phyloP scores from a whole-genome alignment of 73 alveolate genomes.

The Durusdinium trenchii region DNA sequence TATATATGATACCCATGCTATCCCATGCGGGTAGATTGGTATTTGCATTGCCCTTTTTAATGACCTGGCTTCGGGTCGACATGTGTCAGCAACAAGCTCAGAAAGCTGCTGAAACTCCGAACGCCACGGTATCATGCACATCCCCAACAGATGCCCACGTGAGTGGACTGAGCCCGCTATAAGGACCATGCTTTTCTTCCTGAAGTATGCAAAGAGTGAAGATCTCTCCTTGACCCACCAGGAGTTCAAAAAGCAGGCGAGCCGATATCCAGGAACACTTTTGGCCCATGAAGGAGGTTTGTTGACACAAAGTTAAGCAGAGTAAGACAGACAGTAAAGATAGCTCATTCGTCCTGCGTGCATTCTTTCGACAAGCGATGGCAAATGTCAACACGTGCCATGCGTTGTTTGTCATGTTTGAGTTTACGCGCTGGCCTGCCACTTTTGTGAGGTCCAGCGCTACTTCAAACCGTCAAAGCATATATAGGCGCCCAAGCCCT shows the following conservation, averaged over 20 bases:
- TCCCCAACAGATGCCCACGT: not conserved
- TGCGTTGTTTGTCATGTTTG: too few species aligned
- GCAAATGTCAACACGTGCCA: too few species aligned
- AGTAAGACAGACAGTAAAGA: too few species aligned
- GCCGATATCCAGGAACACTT: not conserved
- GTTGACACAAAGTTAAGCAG: too few species aligned
- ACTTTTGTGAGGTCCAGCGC: too few species aligned
- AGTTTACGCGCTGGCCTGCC: too few species aligned
- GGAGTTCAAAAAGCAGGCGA: slow-evolving; percentile 81
- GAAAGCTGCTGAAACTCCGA: too few species aligned
- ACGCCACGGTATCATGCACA: too few species aligned
- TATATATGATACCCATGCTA: not conserved
- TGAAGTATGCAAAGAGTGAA: slow-evolving; percentile 87
- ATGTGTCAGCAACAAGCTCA: too few species aligned
- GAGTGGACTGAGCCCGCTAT: not conserved
- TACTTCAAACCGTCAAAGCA: not conserved
- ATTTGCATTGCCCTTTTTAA: not conserved
- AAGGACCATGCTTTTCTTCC: slow-evolving; percentile 93
- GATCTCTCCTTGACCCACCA: slow-evolving; percentile 65
- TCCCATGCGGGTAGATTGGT: not conserved
- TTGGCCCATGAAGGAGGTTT: too few species aligned
- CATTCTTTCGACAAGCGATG: too few species aligned
- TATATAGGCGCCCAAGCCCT: not conserved
- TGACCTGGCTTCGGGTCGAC: not conserved
- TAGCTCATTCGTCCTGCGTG: too few species aligned